Percentiles rank a stretch among this genome's conserved stretches.
These are phyloP conservation scores for Canariomyces notabilis DNA, from an alignment of 2,329 filamentous ascomycete species.

Conservation along the genomic window DNA sequence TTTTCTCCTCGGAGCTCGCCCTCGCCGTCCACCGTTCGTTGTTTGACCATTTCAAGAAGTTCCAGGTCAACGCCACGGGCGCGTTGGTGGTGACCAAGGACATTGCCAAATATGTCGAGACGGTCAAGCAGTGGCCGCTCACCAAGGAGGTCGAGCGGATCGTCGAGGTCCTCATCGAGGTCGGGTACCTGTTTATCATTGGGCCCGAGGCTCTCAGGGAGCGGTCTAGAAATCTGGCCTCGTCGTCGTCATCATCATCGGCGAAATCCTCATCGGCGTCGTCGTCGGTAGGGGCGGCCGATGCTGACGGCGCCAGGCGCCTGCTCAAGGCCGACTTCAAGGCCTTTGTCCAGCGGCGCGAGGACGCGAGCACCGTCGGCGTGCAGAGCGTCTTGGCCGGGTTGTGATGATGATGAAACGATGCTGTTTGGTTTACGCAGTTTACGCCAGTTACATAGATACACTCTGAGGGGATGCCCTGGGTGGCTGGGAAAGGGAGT, in stretches of 20 bases:
- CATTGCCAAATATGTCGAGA: conserved; percentile 85
- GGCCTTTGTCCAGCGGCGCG: conserved; percentile 77
- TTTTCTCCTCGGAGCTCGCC: conserved; percentile 79
- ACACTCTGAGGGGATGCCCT: no score
- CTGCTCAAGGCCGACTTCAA: conserved; percentile 67
- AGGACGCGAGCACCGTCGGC: conserved; percentile 74
- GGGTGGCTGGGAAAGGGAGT: no score
- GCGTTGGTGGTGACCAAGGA: conserved; percentile 95
- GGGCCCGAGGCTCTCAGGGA: conserved; percentile 72
- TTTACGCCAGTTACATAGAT: no score
- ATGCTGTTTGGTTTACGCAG: no score
- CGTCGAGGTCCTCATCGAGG: conserved; percentile 84
- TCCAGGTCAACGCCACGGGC: conserved; percentile 86
- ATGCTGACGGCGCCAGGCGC: conserved; percentile 44
- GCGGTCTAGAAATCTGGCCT: conserved; percentile 56
- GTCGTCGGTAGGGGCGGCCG: conserved; percentile 6
- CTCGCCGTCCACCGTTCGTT: conserved; percentile 71
- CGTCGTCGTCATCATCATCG: conserved; percentile 29
- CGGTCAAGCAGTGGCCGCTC: conserved; percentile 77
- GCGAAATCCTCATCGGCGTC: neutral
- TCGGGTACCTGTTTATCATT: conserved; percentile 93
- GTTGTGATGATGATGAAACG: conserved; percentile 38
- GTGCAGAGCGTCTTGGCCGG: conserved; percentile 77
- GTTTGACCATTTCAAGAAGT: conserved; percentile 91
- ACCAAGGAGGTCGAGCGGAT: conserved; percentile 61